Evolutionary conservation across 805 yeast genomes (phyloP).

Genomic region (Tetrapisispora phaffii): DNA sequence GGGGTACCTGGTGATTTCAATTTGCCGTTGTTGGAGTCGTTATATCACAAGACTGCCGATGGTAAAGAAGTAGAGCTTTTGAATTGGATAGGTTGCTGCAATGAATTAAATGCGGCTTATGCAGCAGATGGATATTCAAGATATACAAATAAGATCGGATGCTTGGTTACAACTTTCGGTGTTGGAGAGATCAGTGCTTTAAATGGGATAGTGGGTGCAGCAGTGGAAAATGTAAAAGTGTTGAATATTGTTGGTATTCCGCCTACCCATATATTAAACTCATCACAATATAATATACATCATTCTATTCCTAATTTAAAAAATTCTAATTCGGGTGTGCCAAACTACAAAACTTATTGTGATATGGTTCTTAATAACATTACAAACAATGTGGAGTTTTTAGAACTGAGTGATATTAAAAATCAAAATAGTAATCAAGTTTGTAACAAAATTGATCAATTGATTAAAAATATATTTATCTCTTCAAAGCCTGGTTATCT

Average conservation of each 20-base stretch:
- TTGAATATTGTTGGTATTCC: conserved; percentile 69
- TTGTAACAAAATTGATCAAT: conserved; percentile 51
- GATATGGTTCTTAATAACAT: conserved; percentile 47
- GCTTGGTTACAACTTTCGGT: conserved; percentile 60
- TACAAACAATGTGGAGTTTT: conserved; percentile 46
- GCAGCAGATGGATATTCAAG: conserved; percentile 87
- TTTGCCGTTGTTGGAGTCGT: conserved; percentile 54
- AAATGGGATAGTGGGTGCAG: conserved; percentile 75
- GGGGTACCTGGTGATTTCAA: conserved; percentile 80
- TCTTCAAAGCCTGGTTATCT: conserved; percentile 74
- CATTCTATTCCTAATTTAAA: conserved; percentile 47
- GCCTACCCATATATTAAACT: conserved; percentile 6
- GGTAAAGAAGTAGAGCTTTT: conserved; percentile 17
- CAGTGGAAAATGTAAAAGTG: conserved; percentile 70
- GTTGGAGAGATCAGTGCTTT: conserved; percentile 84
- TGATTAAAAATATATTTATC: conserved; percentile 44
- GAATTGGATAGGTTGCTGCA: conserved; percentile 76
- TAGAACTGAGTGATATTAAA: conserved; percentile 25
- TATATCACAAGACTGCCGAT: conserved; percentile 33
- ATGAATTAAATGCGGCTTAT: conserved; percentile 83
- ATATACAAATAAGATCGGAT: conserved; percentile 52
- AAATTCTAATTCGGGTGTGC: conserved; percentile 34
- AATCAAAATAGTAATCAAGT: conserved; percentile 26
- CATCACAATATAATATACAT: conserved; percentile 34
- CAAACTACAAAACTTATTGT: conserved; percentile 60